Conservation (phyloP, 2,329 filamentous ascomycete species). For the Elsinoe ampelina region DNA sequence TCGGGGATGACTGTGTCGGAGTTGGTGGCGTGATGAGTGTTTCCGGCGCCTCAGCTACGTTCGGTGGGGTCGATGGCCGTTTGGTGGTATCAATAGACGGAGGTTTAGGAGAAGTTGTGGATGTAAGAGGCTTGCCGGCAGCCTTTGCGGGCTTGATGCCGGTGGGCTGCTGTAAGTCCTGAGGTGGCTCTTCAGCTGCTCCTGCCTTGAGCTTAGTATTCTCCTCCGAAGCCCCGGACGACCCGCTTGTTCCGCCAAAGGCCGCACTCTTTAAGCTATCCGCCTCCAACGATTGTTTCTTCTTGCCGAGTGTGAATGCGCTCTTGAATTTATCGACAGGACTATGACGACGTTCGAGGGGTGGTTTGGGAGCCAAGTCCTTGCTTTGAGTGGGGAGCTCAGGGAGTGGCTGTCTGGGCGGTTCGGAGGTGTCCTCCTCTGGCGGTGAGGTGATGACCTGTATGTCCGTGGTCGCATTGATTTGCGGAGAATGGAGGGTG, state of each 20-base stretch:
- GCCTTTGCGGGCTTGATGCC: slow-evolving; percentile 32
- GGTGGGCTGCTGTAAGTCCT: not conserved
- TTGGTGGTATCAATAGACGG: slow-evolving; percentile 28
- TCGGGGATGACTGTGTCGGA: slow-evolving; percentile 39
- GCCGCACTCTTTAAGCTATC: not conserved
- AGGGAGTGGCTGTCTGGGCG: slow-evolving; percentile 26
- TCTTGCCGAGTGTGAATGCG: slow-evolving; percentile 51
- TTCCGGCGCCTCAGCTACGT: slow-evolving; percentile 36
- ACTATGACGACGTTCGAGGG: slow-evolving; percentile 53
- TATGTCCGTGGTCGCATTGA: slow-evolving; percentile 22
- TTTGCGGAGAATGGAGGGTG: slow-evolving; percentile 41
- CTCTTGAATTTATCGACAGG: slow-evolving; percentile 63
- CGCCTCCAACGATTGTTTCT: slow-evolving; percentile 35
- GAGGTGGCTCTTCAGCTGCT: slow-evolving; percentile 13
- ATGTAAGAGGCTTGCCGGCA: slow-evolving; percentile 27
- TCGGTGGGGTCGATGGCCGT: slow-evolving; percentile 35
- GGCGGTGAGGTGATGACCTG: not conserved
- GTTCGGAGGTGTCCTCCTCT: slow-evolving; percentile 17
- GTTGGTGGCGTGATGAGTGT: slow-evolving; percentile 58
- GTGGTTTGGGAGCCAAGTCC: slow-evolving; percentile 17
- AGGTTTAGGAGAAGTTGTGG: slow-evolving; percentile 13
- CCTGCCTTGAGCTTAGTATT: not conserved
- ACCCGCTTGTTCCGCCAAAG: slow-evolving; percentile 15
- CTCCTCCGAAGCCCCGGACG: slow-evolving; percentile 14
- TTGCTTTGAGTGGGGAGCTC: slow-evolving; percentile 25